Percentiles rank a stretch among this genome's conserved stretches.
Conservation (phyloP, 768 basidiomycete genomes). For the Dentipellis sp. region DNA sequence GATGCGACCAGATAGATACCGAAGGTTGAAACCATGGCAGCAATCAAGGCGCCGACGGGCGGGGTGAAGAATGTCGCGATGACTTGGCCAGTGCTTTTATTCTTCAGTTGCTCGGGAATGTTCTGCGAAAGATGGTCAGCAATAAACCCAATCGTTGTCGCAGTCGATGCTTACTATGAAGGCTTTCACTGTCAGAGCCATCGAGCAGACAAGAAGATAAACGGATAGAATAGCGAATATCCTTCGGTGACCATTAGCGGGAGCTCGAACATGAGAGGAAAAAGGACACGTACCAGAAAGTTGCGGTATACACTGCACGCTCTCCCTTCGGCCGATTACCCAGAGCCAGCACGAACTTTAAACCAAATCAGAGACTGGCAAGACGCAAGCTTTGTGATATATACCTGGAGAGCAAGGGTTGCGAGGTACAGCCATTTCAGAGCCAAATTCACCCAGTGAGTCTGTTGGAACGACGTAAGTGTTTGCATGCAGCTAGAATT, state of each 20-base stretch:
- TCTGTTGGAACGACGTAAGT: slow-evolving; percentile 33
- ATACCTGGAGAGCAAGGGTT: slow-evolving; percentile 70
- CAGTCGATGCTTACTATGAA: slow-evolving; percentile 47
- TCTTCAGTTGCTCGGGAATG: slow-evolving; percentile 42
- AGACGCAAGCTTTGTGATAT: not conserved
- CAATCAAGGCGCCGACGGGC: slow-evolving; percentile 73
- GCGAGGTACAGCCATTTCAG: slow-evolving; percentile 85
- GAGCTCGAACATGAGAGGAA: not conserved
- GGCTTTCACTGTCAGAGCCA: slow-evolving; percentile 73
- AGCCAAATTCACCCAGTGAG: slow-evolving; percentile 78
- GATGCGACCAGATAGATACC: slow-evolving; percentile 84
- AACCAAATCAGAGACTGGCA: not conserved
- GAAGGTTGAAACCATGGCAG: slow-evolving; percentile 83
- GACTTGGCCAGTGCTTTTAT: slow-evolving; percentile 39
- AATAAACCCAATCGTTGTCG: not conserved
- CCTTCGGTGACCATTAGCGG: slow-evolving; percentile 29
- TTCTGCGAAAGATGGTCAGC: slow-evolving; percentile 25
- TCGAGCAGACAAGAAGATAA: slow-evolving; percentile 82
- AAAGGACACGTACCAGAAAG: slow-evolving; percentile 47
- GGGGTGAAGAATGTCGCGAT: slow-evolving; percentile 59
- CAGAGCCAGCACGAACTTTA: slow-evolving; percentile 58
- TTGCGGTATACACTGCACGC: slow-evolving; percentile 56
- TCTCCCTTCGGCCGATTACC: slow-evolving; percentile 89
- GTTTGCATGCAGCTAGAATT: not conserved
- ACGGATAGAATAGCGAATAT: slow-evolving; percentile 77